These are phyloP conservation scores for Solanum medicagineum DNA, from an alignment of 257 asterid genomes.

Conservation along the genomic window DNA sequence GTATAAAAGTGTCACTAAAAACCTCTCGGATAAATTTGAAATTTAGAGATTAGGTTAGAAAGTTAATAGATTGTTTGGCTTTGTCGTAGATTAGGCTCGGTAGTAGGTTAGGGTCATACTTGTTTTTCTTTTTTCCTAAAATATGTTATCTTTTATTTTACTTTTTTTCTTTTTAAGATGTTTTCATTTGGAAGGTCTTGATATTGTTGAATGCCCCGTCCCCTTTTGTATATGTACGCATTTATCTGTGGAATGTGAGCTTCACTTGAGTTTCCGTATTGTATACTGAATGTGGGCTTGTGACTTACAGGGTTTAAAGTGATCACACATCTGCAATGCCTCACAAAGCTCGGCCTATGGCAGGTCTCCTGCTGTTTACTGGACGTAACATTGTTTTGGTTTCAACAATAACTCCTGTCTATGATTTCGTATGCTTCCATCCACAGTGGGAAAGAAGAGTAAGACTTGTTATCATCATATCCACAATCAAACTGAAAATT, in stretches of 20 bases:
- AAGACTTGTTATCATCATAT: slow-evolving; percentile 4
- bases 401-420: slow-evolving; percentile 61
- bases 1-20: too few relatives aligned
- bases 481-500: not conserved
- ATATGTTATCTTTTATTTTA: too few relatives aligned
- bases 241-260: not conserved
- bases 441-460: slow-evolving; percentile 96
- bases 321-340: slow-evolving; percentile 21
- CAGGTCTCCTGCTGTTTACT: slow-evolving; percentile 68
- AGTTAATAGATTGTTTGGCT: not conserved
- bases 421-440: slow-evolving; percentile 85
- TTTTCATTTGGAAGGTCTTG: not conserved
- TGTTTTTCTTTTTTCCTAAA: too few relatives aligned
- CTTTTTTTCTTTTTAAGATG: not conserved
- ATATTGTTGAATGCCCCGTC: not conserved
- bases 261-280: not conserved
- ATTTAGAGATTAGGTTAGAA: not conserved
- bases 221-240: not conserved
- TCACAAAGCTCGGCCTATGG: slow-evolving; percentile 77
- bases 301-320: not conserved
- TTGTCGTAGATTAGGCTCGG: not conserved
- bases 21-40: not conserved
- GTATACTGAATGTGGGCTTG: not conserved
- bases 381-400: slow-evolving; percentile 70
- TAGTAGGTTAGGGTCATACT: not conserved